phyloP scores from a whole-genome alignment of 306 rosid species.

The Astragalus membranaceus region DNA sequence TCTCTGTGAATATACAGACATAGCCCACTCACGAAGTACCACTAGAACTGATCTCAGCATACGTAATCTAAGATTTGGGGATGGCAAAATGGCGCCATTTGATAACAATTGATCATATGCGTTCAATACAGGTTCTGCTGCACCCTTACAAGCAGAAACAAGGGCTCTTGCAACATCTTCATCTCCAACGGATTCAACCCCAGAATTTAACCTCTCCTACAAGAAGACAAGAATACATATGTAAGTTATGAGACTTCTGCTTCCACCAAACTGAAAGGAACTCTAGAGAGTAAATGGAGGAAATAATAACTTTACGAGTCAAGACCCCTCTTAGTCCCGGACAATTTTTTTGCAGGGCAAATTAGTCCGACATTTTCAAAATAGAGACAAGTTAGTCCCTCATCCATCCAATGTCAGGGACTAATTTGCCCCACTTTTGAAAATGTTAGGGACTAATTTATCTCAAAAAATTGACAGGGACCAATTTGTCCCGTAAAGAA shows the following conservation, averaged over 20 bases:
- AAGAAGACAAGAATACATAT: constrained; percentile 11
- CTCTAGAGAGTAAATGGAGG: neutral
- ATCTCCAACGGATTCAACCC: constrained; percentile 79
- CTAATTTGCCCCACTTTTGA: too few relatives aligned
- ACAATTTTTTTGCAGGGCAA: too few relatives aligned
- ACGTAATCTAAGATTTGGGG: constrained; percentile 80
- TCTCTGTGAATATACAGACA: constrained; percentile 74
- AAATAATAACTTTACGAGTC: too few relatives aligned
- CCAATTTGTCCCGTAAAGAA: too few relatives aligned
- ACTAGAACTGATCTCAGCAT: constrained; percentile 86
- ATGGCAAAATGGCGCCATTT: constrained; percentile 79
- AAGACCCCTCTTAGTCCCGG: too few relatives aligned
- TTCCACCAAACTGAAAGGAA: neutral
- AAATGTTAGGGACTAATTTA: too few relatives aligned
- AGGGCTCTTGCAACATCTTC: constrained; percentile 94
- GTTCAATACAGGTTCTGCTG: constrained; percentile 87
- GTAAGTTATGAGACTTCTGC: neutral
- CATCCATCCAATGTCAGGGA: too few relatives aligned
- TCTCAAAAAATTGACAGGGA: too few relatives aligned
- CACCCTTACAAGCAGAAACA: constrained; percentile 89
- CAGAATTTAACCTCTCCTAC: constrained; percentile 78
- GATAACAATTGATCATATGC: constrained; percentile 83
- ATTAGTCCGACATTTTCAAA: too few relatives aligned
- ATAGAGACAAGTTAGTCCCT: too few relatives aligned
- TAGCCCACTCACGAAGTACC: constrained; percentile 89